Base-by-base conservation (phyloP, 1,284 basidiomycete species). In the Phaffia rhodozyma region DNA sequence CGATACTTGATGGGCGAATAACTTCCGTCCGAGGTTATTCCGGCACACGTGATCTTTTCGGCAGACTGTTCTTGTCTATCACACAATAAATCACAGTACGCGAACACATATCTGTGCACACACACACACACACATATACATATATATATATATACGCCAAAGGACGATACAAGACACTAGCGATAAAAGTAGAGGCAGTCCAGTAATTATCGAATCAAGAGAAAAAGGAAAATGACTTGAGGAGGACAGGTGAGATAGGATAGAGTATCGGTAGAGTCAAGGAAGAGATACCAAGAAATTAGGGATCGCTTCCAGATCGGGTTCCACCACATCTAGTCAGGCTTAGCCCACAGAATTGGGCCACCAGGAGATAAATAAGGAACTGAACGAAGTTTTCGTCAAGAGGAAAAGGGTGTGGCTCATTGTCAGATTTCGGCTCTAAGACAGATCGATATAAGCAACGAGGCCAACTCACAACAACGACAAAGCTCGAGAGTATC, bases 341-440 rank as follows among this genome's bases (percentile, higher is more conserved):
- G 13, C 34, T 32, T 5, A 62, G 43, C 9, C 91, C 91, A 71
- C 91, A 96, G 75, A 91, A 86, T 75, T 91, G 86, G 3, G 91
- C 91, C 25, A 84, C 76, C 66, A 94, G 76, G 58, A 93, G 75
- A 78, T 88, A 96, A 2, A 91, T 67, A 58, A 93, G 74, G 53
- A 90, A 70, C 85, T 88, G 69, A 18, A 16, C 38, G 13, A 16
- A 43, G 13, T 2, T 11, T 11, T 43, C 38, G 38, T 16, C 38
- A 16, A 43, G 13, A 7, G 13, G 16, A 43, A 58, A 50, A 59
- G 34, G 23, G 48, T 54, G 55, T 43, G 38, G 49, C 27, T 5
- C 38, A 16, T 55, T 32, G 3, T 49, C 23, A 27, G 23, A 20
- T 23, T 25, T 43, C 16, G 20, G n/a, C 21, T n/a, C 13, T 23